These are phyloP conservation scores for Pyronema omphalodes DNA, from an alignment of 495 filamentous ascomycete species.

Conservation along the genomic window DNA sequence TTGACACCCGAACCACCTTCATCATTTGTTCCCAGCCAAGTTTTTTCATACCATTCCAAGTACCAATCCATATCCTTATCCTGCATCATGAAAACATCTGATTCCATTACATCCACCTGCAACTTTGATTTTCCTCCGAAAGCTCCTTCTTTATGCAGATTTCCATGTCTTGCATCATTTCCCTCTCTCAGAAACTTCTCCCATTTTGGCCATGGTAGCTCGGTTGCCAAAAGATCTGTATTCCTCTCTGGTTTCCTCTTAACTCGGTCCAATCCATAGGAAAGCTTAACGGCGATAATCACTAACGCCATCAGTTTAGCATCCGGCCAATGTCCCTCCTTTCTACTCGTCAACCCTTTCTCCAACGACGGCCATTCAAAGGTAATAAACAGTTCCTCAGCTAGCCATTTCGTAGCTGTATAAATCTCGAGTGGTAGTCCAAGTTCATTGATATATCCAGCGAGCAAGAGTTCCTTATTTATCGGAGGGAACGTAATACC, in stretches of 20 bases:
- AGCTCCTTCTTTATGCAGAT: slow-evolving; percentile 18
- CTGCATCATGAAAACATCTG: slow-evolving; percentile 51
- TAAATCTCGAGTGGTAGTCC: slow-evolving; percentile 67
- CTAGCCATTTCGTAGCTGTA: slow-evolving; percentile 38
- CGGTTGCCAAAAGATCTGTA: slow-evolving; percentile 41
- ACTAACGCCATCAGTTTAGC: slow-evolving; percentile 48
- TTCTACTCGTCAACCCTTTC: not conserved
- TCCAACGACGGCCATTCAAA: slow-evolving; percentile 11
- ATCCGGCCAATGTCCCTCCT: slow-evolving; percentile 38
- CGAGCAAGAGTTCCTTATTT: slow-evolving; percentile 46
- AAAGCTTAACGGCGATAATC: slow-evolving; percentile 60
- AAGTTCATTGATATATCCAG: slow-evolving; percentile 51
- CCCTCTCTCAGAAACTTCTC: slow-evolving; percentile 30
- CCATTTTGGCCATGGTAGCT: slow-evolving; percentile 61
- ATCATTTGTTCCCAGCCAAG: slow-evolving; percentile 39
- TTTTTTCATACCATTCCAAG: slow-evolving; percentile 74
- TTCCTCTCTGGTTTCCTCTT: slow-evolving; percentile 35
- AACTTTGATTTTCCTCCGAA: slow-evolving; percentile 27
- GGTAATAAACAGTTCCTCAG: slow-evolving; percentile 30
- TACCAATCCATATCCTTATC: slow-evolving; percentile 57
- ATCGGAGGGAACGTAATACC: slow-evolving; percentile 52
- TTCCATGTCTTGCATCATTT: slow-evolving; percentile 12
- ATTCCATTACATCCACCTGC: slow-evolving; percentile 36
- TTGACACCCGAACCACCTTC: slow-evolving; percentile 26
- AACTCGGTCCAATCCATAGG: slow-evolving; percentile 54